Base-by-base conservation (phyloP, 179 eudicot genomes). In the Monotropa hypopitys region DNA sequence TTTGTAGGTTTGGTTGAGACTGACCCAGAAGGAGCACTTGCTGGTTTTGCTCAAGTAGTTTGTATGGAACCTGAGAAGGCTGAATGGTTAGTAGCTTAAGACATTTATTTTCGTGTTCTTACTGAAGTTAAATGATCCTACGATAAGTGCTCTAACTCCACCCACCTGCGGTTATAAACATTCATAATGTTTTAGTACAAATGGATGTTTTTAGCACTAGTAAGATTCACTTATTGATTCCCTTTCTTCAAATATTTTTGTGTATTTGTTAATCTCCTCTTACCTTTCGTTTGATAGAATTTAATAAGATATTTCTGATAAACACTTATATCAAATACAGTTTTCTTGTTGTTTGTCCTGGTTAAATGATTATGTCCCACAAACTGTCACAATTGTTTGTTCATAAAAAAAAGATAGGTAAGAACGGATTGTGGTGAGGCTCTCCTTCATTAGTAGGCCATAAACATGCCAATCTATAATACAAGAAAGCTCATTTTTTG, bases 51-150 rank as follows among this genome's bases (percentile, higher is more conserved):
- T 72, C 92, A 95, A 87, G 98, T 93, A 70, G 96, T 95, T 77
- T 80, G 80, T 47, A 95, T 93, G 99, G 99, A 95, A 81, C 91
- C 92, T 68, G 98, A 93, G 73, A 95, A 95, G 86, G 97, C 97
- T 49, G 99, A 95, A 61, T 95, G 99, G 99, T 95, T 73, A 89
- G 91, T 68, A 1, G 21, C 70, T 38, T 38, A 38, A n/a, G n/a
- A n/a, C n/a, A n/a, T n/a, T n/a, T n/a, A n/a, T n/a, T n/a, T n/a
- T n/a, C n/a, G n/a, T n/a, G n/a, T n/a, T n/a, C n/a, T n/a, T n/a
- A n/a, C n/a, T n/a, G n/a, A n/a, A n/a, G n/a, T n/a, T n/a, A n/a
- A n/a, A n/a, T n/a, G n/a, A n/a, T n/a, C n/a, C n/a, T n/a, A n/a
- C n/a, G n/a, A n/a, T n/a, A n/a, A n/a, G 21, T 7, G 12, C 7